Percentiles rank a stretch among this genome's conserved stretches.
These are phyloP conservation scores for Zizania latifolia DNA, from an alignment of 176 grass and related monocot species.

Conservation along the genomic window DNA sequence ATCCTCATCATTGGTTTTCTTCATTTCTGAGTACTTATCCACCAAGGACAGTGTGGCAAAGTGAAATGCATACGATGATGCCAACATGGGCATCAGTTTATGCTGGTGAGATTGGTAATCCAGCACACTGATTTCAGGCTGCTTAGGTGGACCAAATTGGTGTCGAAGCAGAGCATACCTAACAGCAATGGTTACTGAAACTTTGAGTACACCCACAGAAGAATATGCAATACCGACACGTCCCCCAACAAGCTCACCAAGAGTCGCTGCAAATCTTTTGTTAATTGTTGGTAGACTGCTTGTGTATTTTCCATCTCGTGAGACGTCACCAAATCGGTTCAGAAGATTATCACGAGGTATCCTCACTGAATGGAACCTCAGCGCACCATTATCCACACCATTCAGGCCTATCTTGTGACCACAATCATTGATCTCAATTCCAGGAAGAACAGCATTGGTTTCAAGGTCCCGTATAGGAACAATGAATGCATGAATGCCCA, in stretches of 20 bases:
- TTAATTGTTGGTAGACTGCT: slow-evolving; percentile 77
- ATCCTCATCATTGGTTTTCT: slow-evolving; percentile 81
- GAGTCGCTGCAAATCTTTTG: slow-evolving; percentile 94
- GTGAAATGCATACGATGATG: slow-evolving; percentile 87
- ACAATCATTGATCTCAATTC: slow-evolving; percentile 96
- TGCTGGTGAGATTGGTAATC: slow-evolving; percentile 98
- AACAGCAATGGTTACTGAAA: slow-evolving; percentile 79
- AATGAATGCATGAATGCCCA: slow-evolving; percentile 94
- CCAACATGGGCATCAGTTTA: slow-evolving; percentile 93
- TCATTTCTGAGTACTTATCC: slow-evolving; percentile 85
- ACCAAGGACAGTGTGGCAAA: slow-evolving; percentile 70
- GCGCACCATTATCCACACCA: slow-evolving; percentile 93
- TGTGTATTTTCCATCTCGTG: slow-evolving; percentile 90
- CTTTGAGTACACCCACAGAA: slow-evolving; percentile 79
- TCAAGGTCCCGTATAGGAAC: slow-evolving; percentile 84
- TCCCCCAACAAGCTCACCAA: slow-evolving; percentile 92
- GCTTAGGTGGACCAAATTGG: slow-evolving; percentile 84
- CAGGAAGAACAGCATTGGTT: slow-evolving; percentile 71
- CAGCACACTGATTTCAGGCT: slow-evolving; percentile 83
- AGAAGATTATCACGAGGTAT: slow-evolving; percentile 94
- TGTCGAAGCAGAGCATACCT: slow-evolving; percentile 94
- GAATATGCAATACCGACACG: slow-evolving; percentile 77
- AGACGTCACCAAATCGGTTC: slow-evolving; percentile 92
- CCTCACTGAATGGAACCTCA: slow-evolving; percentile 73
- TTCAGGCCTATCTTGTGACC: slow-evolving; percentile 95